Base-by-base conservation (phyloP, 2,329 filamentous ascomycete genomes). In the Orbilia javanica region DNA sequence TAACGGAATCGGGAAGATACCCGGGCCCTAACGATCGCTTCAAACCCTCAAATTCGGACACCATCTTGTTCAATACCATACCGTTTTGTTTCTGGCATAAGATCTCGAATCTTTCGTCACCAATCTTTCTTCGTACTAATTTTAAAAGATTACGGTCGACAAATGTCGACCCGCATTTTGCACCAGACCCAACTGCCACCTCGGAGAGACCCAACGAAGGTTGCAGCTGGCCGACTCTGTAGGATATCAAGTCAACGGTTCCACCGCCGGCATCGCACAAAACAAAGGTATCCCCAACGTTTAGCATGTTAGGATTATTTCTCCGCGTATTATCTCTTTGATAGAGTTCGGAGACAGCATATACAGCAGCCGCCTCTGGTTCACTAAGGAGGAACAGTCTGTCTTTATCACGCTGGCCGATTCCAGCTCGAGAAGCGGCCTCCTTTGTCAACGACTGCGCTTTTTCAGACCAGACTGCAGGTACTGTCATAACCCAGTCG, bases 181-280 rank as follows among this genome's bases (percentile, higher is more conserved):
- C 74, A 25, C 74, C 74, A 20, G 74, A 78, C 15, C 74, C 74
- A 15, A 79, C 75, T n/a, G 70, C 75, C 8, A 74, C 64, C 31
- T 79, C 75, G 1, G 75, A 73, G 6, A 79, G 42, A 3, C 75
- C 57, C 11, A 79, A 66, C n/a, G 68, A 73, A 11, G 75, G 75
- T 18, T 79, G 69, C 18, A 79, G 44, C 22, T 79, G 75, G 4
- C 97, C 95, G 74, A 99, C 94, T 84, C 97, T 94, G 84, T 99
- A 98, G 20, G 96, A 95, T 83, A 98, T 98, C 88, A 99, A 88
- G 90, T 99, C 96, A 81, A 88, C 87, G 0, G 87, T 88, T 15
- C 87, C 87, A 27, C 87, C 87, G 6, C 96, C 96, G 83, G 87
- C 87, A 79, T 89, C 87, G 46, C 87, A 87, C 0, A 88, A 84